Conservation (phyloP, 139 green algal genomes). For the Chlamydomonas urium region DNA sequence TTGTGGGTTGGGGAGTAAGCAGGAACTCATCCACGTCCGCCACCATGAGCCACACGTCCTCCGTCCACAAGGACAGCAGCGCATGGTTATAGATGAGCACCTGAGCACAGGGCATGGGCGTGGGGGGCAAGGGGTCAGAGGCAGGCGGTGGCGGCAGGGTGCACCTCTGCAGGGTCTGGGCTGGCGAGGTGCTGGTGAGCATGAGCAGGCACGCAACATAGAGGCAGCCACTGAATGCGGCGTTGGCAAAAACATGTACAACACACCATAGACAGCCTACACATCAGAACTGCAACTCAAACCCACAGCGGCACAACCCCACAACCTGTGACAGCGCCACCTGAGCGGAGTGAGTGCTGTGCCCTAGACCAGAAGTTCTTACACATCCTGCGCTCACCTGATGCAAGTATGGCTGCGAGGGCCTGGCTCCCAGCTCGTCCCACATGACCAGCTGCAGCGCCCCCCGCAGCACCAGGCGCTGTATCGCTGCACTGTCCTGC, state of each 20-base stretch:
- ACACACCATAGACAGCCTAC: not conserved
- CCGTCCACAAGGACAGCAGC: not conserved
- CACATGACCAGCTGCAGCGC: not conserved
- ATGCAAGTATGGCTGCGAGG: not conserved
- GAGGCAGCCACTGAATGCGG: no score
- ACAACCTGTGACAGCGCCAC: no score
- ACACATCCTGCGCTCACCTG: not conserved
- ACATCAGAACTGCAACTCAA: not conserved
- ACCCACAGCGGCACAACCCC: no score
- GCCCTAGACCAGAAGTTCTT: not conserved
- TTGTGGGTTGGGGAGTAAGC: not conserved
- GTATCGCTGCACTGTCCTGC: no score
- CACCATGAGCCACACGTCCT: not conserved
- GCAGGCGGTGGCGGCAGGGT: not conserved
- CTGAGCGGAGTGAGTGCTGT: not conserved
- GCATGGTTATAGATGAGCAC: constrained; percentile 10
- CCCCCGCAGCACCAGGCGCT: not conserved
- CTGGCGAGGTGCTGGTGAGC: no score
- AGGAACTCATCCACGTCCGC: constrained; percentile 14
- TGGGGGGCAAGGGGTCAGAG: not conserved
- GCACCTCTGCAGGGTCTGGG: not conserved
- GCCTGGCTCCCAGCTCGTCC: not conserved
- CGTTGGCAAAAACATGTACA: no score
- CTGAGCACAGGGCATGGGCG: constrained; percentile 3
- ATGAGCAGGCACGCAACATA: no score